phyloP scores from a whole-genome alignment of 1,284 basidiomycete genomes.

The Porodaedalea pini region DNA sequence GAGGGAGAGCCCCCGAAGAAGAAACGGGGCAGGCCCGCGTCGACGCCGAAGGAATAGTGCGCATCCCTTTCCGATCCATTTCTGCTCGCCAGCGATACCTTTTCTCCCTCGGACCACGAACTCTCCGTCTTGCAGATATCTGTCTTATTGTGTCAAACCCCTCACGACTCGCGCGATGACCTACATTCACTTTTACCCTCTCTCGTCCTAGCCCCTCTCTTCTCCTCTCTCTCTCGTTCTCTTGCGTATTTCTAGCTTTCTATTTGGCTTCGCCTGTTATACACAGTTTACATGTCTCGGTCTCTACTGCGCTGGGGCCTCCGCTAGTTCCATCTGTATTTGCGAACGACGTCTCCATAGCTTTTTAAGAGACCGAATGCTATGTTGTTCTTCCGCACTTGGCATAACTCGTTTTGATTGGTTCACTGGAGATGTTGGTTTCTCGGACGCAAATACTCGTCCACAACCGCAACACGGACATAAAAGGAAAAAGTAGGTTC shows the following conservation, averaged over 20 bases:
- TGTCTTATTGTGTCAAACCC: conserved; percentile 6
- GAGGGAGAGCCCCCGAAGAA: conserved; percentile 68
- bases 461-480: conserved; percentile 6
- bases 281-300: conserved; percentile 10
- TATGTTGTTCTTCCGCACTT: conserved; percentile 16
- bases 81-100: conserved; percentile 13
- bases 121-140: conserved; percentile 7
- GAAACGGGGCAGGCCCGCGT: conserved; percentile 26
- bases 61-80: neutral
- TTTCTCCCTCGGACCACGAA: conserved; percentile 9
- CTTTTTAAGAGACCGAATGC: conserved; percentile 15
- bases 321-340: conserved; percentile 14
- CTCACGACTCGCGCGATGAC: conserved; percentile 13
- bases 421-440: conserved; percentile 2
- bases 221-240: conserved; percentile 6
- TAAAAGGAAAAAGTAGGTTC: conserved; percentile 6
- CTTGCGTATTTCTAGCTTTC: conserved; percentile 14
- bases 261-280: conserved; percentile 4
- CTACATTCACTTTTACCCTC: neutral
- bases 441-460: conserved; percentile 10
- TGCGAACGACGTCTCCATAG: conserved; percentile 17
- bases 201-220: neutral
- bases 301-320: conserved; percentile 4
- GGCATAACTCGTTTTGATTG: conserved; percentile 5
- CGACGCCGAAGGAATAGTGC: conserved; percentile 17